Percentiles rank a stretch among this genome's conserved stretches.
Conservation (phyloP, 2,329 filamentous ascomycete species). For the Thielaviopsis euricoi region DNA sequence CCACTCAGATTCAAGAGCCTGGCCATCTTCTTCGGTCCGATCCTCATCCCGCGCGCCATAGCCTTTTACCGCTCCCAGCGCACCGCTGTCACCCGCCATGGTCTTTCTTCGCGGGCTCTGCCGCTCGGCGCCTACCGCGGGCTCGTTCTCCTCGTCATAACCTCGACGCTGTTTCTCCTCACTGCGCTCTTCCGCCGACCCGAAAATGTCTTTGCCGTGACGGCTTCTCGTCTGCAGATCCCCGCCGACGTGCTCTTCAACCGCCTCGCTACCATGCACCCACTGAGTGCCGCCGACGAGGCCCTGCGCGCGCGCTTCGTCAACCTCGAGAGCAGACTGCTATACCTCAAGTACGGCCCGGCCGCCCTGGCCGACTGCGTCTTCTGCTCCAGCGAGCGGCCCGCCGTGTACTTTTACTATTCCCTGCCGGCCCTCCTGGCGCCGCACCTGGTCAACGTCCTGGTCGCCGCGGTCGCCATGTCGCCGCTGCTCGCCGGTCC, state of each 20-base stretch:
- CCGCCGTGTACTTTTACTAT: slow-evolving; percentile 61
- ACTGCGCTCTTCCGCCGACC: slow-evolving; percentile 53
- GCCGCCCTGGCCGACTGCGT: slow-evolving; percentile 54
- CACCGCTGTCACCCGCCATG: slow-evolving; percentile 24
- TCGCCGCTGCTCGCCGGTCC: slow-evolving; percentile 47
- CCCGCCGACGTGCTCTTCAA: slow-evolving; percentile 73
- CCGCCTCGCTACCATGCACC: slow-evolving; percentile 46
- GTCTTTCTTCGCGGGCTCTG: slow-evolving; percentile 30
- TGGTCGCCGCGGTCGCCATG: slow-evolving; percentile 55
- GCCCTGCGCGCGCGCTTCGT: slow-evolving; percentile 51
- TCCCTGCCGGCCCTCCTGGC: slow-evolving; percentile 54
- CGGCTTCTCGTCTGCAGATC: slow-evolving; percentile 68
- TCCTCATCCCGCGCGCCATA: slow-evolving; percentile 51
- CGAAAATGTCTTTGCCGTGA: slow-evolving; percentile 66
- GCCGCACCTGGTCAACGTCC: slow-evolving; percentile 68
- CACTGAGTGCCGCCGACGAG: slow-evolving; percentile 44
- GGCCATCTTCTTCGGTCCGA: slow-evolving; percentile 49
- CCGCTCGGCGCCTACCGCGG: slow-evolving; percentile 31
- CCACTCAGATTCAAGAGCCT: slow-evolving; percentile 37
- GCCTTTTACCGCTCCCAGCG: slow-evolving; percentile 43
- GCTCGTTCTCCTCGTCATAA: slow-evolving; percentile 40
- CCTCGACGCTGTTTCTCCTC: slow-evolving; percentile 29
- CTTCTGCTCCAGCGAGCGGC: slow-evolving; percentile 65
- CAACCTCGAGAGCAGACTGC: slow-evolving; percentile 52
- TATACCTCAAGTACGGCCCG: slow-evolving; percentile 75